Base-by-base conservation (phyloP, 2,329 filamentous ascomycete species). In the Colletotrichum gigasporum region DNA sequence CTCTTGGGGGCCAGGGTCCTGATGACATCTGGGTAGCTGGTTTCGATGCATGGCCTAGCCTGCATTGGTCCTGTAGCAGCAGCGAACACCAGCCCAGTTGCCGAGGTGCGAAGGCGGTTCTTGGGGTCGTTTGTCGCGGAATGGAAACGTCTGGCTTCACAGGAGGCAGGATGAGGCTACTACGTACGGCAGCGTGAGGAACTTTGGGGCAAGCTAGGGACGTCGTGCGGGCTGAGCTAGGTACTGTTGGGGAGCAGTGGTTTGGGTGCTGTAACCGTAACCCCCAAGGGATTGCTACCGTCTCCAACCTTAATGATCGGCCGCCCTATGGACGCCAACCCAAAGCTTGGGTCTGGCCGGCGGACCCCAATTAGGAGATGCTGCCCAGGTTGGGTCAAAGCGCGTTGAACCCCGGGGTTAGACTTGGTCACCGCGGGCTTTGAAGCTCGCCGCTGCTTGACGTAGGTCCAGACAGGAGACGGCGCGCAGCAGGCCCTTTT, bases 171-270 rank as follows among this genome's bases (percentile, higher is more conserved):
- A n/a, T 32, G n/a, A 22, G 47, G 18, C 47, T 51, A 28, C n/a
- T 18, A 18, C 28, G 18, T 51, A 14, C 47, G 30, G 30, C 47
- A 16, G 35, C 37, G 53, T 28, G 41, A 48, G 41, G 61, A 44
- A 64, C 61, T 64, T 64, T 64, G 39, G 45, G 20, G 30, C n/a
- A 41, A 44, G 61, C 61, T 60, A 54, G 55, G 24, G 39, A 18
- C 28, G 26, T 32, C 14, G 30, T 64, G 54, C 54, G 45, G 54
- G 47, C 60, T 63, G 60, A 53, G 60, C 60, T 53, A 63, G 45
- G 45, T 59, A 41, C n/a, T 42, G 22, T 45, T 41, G 35, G 30
- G 44, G 35, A 45, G 53, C 44, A 51, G 28, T 24, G 44, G 26
- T 45, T 35, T 34, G 18, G 16, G 30, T 20, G 10, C 35, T 44